phyloP scores from a whole-genome alignment of 2,329 filamentous ascomycete species.

The Raffaelea albimanens region DNA sequence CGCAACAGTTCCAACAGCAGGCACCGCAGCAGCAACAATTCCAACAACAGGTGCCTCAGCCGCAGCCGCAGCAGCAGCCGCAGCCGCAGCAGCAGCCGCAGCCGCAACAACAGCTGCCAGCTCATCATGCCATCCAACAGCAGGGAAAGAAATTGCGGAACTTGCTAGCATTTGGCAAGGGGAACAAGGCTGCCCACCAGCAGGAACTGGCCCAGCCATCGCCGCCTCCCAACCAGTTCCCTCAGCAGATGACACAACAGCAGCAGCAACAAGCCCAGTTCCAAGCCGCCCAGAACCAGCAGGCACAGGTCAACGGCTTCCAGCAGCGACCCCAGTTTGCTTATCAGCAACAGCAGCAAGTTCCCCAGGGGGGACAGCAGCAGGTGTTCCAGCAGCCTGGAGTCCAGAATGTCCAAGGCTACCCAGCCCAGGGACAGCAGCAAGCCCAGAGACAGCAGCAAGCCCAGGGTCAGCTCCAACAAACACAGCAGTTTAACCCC shows the following conservation, averaged over 20 bases:
- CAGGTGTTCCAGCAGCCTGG: too few relatives aligned
- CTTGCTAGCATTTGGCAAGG: constrained; percentile 7
- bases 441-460: too few relatives aligned
- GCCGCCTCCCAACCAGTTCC: neutral
- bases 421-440: too few relatives aligned
- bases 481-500: neutral
- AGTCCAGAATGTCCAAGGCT: too few relatives aligned
- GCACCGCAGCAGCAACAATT: neutral
- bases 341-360: neutral
- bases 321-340: neutral
- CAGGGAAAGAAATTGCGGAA: constrained; percentile 8
- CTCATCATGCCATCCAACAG: neutral
- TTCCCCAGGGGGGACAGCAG: too few relatives aligned
- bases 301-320: constrained; percentile 13
- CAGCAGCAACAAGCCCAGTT: constrained; percentile 4
- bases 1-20: neutral
- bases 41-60: neutral
- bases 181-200: constrained; percentile 4
- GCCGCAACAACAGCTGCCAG: neutral
- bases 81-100: neutral
- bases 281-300: constrained; percentile 13
- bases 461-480: too few relatives aligned
- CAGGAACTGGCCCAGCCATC: neutral
- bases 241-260: neutral
- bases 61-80: neutral